Base-by-base conservation (phyloP, 2,329 filamentous ascomycete genomes). In the Ophiostoma triangulosporum region DNA sequence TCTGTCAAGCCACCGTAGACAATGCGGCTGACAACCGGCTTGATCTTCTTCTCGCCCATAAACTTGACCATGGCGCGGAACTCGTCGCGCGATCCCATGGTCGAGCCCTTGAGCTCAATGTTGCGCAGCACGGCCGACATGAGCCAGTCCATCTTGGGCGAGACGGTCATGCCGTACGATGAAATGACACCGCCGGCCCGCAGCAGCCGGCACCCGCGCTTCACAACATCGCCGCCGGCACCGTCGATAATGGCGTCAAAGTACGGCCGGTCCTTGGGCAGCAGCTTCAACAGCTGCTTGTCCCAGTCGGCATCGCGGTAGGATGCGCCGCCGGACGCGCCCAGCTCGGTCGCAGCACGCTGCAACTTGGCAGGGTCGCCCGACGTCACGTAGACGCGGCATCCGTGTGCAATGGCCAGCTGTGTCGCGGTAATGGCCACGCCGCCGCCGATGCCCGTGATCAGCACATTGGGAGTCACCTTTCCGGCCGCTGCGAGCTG, bases 401-500 rank as follows among this genome's bases (percentile, higher is more conserved):
- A 80, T 35, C 88, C 86, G 59, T 80, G 70, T 9, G 80, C 88
- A 12, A 83, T 80, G 11, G 80, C 89, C 68, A 95, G 95, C 65
- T 88, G 76, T 60, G 96, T 70, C 6, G 78, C 84, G 72, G 87
- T 83, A 53, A 96, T 71, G 32, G 91, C 91, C 1, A 96, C 91
- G 43, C 91, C 91, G 33, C 91, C 91, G 0, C 91, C 91, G 66
- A 97, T 94, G 0, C 91, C 91, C 4, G 91, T 96, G 40, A 97
- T 70, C 31, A 97, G 71, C 4, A 97, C 74, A 63, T 94, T 95
- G 57, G 78, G 71, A 2, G 87, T 87, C 5, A 5, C n/a, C 6
- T 26, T 31, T 2, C n/a, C 46, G 1, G 43, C 14, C 15, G 14
- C 32, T 32, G 9, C 48, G 24, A 22, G 22, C n/a, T 15, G 15